phyloP scores from a whole-genome alignment of 495 filamentous ascomycete genomes.

The Aspergillus olivimuriae region DNA sequence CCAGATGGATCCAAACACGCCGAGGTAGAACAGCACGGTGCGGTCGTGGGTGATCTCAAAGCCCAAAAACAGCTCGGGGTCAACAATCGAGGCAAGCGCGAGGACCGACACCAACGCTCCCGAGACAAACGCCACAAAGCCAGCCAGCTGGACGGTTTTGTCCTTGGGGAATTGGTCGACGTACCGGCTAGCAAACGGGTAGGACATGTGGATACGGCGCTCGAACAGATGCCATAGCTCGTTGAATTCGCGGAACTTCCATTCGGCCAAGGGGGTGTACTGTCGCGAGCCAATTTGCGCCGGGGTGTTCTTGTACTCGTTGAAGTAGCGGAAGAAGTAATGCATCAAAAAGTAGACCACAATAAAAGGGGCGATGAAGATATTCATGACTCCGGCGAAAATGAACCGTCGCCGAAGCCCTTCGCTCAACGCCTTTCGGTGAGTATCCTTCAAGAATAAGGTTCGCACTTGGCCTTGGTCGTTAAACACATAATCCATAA shows the following conservation, averaged over 20 bases:
- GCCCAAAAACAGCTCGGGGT: conserved; percentile 82
- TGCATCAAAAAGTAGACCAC: conserved; percentile 75
- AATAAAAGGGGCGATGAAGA: conserved; percentile 77
- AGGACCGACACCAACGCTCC: conserved; percentile 82
- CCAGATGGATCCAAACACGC: conserved; percentile 70
- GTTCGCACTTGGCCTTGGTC: conserved; percentile 76
- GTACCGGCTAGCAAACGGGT: conserved; percentile 86
- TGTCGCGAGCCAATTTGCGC: conserved; percentile 73
- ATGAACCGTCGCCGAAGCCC: conserved; percentile 68
- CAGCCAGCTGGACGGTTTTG: conserved; percentile 75
- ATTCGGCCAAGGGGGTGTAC: conserved; percentile 90
- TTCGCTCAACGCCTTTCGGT: conserved; percentile 71
- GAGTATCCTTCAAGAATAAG: conserved; percentile 73
- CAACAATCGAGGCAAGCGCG: conserved; percentile 69
- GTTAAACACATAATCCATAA: conserved; percentile 92
- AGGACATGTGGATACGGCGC: conserved; percentile 86
- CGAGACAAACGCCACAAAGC: conserved; percentile 79
- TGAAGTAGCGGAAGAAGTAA: conserved; percentile 90
- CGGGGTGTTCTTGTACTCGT: conserved; percentile 91
- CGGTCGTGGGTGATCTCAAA: conserved; percentile 84
- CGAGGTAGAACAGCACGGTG: conserved; percentile 79
- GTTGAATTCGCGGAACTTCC: conserved; percentile 99
- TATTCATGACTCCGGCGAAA: conserved; percentile 78
- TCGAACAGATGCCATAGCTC: conserved; percentile 89
- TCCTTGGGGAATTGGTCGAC: conserved; percentile 95